Evolutionary conservation across 306 rosid species (phyloP).

Genomic region (Pyrus bretschneideri): DNA sequence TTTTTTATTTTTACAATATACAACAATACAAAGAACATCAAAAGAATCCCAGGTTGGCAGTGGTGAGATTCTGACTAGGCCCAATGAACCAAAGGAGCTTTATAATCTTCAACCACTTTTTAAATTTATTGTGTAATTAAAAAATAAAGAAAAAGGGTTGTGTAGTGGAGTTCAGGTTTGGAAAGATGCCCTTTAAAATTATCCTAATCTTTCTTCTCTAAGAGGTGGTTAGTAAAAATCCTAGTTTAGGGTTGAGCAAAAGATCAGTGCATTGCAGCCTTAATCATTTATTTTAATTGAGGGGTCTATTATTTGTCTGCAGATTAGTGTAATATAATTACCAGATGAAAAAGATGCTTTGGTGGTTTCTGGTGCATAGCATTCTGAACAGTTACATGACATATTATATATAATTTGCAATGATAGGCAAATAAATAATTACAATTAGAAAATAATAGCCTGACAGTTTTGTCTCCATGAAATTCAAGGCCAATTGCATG

Average conservation of each 20-base stretch:
- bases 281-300: conserved; percentile 20
- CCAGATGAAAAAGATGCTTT: conserved; percentile 57
- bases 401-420: conserved; percentile 20
- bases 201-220: conserved; percentile 19
- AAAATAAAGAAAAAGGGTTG: conserved; percentile 22
- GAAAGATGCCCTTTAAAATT: conserved; percentile 46
- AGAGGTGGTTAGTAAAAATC: conserved; percentile 50
- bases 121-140: conserved; percentile 13
- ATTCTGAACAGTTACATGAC: conserved; percentile 34
- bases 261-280: conserved; percentile 41
- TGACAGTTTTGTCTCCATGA: conserved; percentile 63
- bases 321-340: conserved; percentile 47
- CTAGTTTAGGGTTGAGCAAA: conserved; percentile 49
- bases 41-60: conserved; percentile 84
- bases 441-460: conserved; percentile 23
- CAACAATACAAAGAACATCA: conserved; percentile 24
- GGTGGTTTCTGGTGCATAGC: conserved; percentile 36
- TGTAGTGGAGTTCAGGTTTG: conserved; percentile 84
- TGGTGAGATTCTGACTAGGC: conserved; percentile 90
- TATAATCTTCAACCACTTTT: conserved; percentile 50
- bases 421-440: conserved; percentile 27
- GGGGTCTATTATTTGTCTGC: conserved; percentile 53
- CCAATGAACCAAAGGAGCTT: conserved; percentile 63
- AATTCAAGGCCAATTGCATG: conserved; percentile 43
- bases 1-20: neutral